Evolutionary conservation across 2,329 filamentous ascomycete species (phyloP), one percentile per base, ranked within the genome.

Genomic region (Thielaviopsis ethacetica): DNA sequence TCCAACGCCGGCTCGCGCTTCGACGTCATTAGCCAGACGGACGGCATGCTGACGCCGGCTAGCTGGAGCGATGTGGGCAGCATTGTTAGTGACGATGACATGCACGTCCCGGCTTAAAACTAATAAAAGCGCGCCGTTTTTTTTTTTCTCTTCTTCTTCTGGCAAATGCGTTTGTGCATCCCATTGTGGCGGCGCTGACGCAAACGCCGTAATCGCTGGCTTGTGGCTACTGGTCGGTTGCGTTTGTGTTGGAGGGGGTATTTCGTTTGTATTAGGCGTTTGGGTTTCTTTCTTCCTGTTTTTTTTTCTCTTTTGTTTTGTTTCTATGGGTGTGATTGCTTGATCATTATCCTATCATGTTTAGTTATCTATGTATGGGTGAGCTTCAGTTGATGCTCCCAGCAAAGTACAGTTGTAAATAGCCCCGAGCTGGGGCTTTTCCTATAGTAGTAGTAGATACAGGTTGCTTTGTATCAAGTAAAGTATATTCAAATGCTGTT

Each of bases 41-140:
- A 78, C 19, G 79, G 79, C 30, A 76, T 83, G 65, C 68, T 74
- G 58, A 85, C 81, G 0, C 81, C 82, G 0, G 75, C 75, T 1
- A 82, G 78, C 67, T 85, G 82, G 82, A 82, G 79, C 6, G 82
- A 85, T 66, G 75, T 85, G 15, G 82, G 80, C 61, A 84, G 81
- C 62, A 75, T 81, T 13, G 71, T 83, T 26, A 83, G 80, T 66
- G 78, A 81, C 66, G 77, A 69, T 63, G 77, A 81, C 54, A 68
- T 66, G 10, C 66, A 62, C 49, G 57, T 65, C 5, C 68, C 67
- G 12, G 64, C 66, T n/a, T 71, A 49, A 50, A 3, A n/a, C 10
- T 15, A 30, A 17, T 53, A 67, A 53, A 72, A 65, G 63, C 54
- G 63, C 54, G 13, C n/a, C 21, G 19, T 41, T 17, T 60, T 56